Evolutionary conservation across 1,139 yeast genomes (phyloP), one percentile per base, ranked within the genome.

Genomic region (Zygosaccharomyces pseudobailii): DNA sequence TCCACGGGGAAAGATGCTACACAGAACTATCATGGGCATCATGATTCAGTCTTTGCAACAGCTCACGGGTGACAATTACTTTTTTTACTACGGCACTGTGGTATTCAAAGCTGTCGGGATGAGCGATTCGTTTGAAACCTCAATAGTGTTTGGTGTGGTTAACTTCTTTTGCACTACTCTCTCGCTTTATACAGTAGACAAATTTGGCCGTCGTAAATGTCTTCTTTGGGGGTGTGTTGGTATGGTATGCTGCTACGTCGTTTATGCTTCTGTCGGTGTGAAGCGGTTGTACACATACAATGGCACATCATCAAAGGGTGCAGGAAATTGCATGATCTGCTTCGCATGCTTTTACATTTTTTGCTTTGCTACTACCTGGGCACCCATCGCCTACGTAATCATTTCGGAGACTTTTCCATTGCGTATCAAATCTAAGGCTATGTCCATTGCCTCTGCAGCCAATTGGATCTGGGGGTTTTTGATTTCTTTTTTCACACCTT

Each of bases 281-380:
- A 76, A 75, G 46, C 62, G 68, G 51, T 73, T 84, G 56, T 83
- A 82, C 70, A 73, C 75, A 49, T 70, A 58, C 27, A 48, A 55
- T 42, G 52, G 51, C 35, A 36, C 43, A 13, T 52, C 66, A 21
- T 55, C 66, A 48, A 70, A 69, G 55, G 71, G 83, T 51, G 80
- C 84, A 45, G 92, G 92, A 67, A 72, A 81, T 66, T 87, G 84
- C 51, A 78, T 80, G 92, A 85, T 87, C 68, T 81, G 83, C 69
- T 75, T 86, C 58, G 79, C 90, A 37, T 83, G 90, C 71, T 71
- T 85, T 64, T 87, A 76, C 75, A 83, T 87, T 56, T 82, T 83
- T 76, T 81, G 78, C 72, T 86, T 86, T 66, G 94, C 95, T 44
- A 74, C 83, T 45, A 80, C 92, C 22, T 86, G 95, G 92, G 94